Conservation (phyloP, 2,329 filamentous ascomycete species). For the Amphichorda felina region DNA sequence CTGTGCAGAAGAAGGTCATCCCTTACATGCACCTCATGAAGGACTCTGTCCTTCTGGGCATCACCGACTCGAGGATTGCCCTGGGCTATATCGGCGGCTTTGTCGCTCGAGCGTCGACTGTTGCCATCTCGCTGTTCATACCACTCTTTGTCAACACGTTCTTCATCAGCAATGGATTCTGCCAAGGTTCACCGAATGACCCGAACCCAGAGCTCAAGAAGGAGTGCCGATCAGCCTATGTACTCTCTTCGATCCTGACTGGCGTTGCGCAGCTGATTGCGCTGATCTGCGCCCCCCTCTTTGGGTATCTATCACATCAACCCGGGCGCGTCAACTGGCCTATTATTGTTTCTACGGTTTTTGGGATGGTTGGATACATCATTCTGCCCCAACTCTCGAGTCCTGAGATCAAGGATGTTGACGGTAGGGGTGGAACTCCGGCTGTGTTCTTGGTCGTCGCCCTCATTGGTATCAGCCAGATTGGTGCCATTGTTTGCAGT, state of each 20-base stretch:
- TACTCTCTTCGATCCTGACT: conserved; percentile 75
- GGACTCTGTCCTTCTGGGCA: conserved; percentile 56
- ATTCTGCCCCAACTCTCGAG: conserved; percentile 65
- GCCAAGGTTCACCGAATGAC: conserved; percentile 53
- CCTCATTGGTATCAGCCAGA: conserved; percentile 83
- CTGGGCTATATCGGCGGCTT: conserved; percentile 90
- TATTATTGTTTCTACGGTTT: conserved; percentile 55
- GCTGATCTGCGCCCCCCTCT: conserved; percentile 72
- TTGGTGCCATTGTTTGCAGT: conserved; percentile 91
- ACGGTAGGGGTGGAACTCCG: conserved; percentile 54
- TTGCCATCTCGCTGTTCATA: conserved; percentile 90
- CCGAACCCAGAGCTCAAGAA: conserved; percentile 66
- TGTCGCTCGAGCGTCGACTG: conserved; percentile 85
- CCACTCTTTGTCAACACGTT: conserved; percentile 88
- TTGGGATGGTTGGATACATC: conserved; percentile 69
- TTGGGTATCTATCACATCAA: conserved; percentile 73
- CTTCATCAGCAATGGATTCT: conserved; percentile 72
- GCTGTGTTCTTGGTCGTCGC: conserved; percentile 66
- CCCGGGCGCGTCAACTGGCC: conserved; percentile 59
- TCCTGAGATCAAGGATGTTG: conserved; percentile 56
- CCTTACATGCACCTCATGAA: conserved; percentile 50
- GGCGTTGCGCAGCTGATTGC: conserved; percentile 83
- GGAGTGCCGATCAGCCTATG: conserved; percentile 77
- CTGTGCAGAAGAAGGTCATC: conserved; percentile 21
- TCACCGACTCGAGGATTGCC: conserved; percentile 65